These are phyloP conservation scores for Cetradonia linearis DNA, from an alignment of 495 filamentous ascomycete species.

Conservation along the genomic window DNA sequence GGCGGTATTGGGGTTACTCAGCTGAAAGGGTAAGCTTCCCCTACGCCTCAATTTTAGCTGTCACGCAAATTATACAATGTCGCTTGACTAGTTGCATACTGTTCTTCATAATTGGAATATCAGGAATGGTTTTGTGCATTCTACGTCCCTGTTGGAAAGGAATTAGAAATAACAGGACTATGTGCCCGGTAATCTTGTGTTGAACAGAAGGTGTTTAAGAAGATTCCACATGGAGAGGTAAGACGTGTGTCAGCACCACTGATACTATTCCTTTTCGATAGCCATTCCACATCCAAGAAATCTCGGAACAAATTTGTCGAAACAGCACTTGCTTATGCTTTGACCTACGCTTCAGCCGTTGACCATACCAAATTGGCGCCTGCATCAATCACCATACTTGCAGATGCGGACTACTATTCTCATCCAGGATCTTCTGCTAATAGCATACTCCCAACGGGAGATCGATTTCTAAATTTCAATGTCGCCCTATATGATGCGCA, in stretches of 20 bases:
- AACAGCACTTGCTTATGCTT: slow-evolving; percentile 74
- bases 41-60: neutral
- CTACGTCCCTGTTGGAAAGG: neutral
- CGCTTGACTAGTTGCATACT: neutral
- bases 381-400: slow-evolving; percentile 72
- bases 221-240: neutral
- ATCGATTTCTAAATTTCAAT: slow-evolving; percentile 66
- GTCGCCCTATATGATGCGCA: slow-evolving; percentile 68
- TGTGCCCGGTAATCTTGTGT: neutral
- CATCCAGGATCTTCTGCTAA: slow-evolving; percentile 41
- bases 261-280: slow-evolving; percentile 27
- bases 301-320: slow-evolving; percentile 77
- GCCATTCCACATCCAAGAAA: slow-evolving; percentile 25
- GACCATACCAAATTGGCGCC: slow-evolving; percentile 50
- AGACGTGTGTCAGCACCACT: slow-evolving; percentile 1
- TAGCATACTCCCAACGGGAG: slow-evolving; percentile 22
- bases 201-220: neutral
- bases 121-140: neutral
- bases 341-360: slow-evolving; percentile 63
- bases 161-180: no score
- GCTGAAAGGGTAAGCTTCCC: slow-evolving; percentile 57
- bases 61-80: neutral
- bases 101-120: neutral
- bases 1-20: slow-evolving; percentile 72
- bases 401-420: slow-evolving; percentile 95